These are phyloP conservation scores for Aspergillaceae sp. DNA, from an alignment of 2,329 filamentous ascomycete genomes.

Conservation along the genomic window DNA sequence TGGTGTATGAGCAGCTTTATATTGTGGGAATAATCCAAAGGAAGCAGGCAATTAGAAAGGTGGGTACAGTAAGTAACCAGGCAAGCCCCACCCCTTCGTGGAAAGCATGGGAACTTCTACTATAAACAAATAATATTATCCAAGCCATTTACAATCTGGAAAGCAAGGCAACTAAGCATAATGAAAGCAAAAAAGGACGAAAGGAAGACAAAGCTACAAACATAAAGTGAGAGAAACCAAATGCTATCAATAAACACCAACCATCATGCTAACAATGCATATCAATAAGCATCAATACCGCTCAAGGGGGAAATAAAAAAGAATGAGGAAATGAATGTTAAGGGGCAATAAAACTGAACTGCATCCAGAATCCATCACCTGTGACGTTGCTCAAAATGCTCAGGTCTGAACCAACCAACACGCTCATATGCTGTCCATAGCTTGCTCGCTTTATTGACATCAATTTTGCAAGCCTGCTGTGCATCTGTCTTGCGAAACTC, in stretches of 20 bases:
- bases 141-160: too few species aligned
- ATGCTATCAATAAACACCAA: neutral
- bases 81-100: neutral
- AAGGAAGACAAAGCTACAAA: too few species aligned
- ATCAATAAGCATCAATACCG: neutral
- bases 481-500: conserved; percentile 93
- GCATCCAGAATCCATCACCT: conserved; percentile 11
- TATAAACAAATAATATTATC: too few species aligned
- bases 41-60: too few species aligned
- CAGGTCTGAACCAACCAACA: conserved; percentile 67
- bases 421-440: conserved; percentile 83
- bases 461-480: conserved; percentile 94
- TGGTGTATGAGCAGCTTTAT: too few species aligned
- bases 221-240: too few species aligned
- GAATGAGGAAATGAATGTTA: neutral
- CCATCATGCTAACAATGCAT: neutral
- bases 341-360: neutral
- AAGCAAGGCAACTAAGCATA: too few species aligned
- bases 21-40: too few species aligned
- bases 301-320: neutral
- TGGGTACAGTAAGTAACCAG: too few species aligned
- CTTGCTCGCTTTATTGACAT: conserved; percentile 94
- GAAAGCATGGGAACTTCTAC: neutral
- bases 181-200: too few species aligned
- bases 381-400: conserved; percentile 40